Conservation (phyloP, 148 eudicot species). For the Camellia lanceoleosa region DNA sequence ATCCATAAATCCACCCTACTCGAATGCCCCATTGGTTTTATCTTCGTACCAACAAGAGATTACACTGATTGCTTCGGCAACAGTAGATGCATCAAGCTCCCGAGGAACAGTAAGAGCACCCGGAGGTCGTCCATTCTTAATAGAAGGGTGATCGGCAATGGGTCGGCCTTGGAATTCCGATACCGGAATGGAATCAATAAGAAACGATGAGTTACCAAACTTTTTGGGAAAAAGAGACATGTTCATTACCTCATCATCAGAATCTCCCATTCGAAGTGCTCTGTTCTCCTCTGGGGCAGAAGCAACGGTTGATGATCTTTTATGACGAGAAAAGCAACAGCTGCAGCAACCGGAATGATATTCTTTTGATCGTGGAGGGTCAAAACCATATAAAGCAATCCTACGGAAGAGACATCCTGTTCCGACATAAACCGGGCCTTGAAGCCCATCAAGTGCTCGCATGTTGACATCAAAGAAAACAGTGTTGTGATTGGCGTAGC, state of each 20-base stretch:
- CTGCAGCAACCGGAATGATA: constrained; percentile 45
- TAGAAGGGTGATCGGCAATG: constrained; percentile 85
- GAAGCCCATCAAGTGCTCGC: constrained; percentile 94
- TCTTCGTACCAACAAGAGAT: constrained; percentile 95
- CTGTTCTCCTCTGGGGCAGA: constrained; percentile 50
- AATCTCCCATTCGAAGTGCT: constrained; percentile 66
- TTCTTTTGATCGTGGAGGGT: constrained; percentile 80
- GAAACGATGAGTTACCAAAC: constrained; percentile 77
- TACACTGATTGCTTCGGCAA: constrained; percentile 87
- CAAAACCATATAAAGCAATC: constrained; percentile 81
- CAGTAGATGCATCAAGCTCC: constrained; percentile 83
- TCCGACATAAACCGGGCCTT: constrained; percentile 94
- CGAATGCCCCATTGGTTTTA: constrained; percentile 89
- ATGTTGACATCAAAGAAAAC: constrained; percentile 94
- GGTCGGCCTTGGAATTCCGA: constrained; percentile 94
- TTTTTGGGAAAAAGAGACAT: constrained; percentile 58
- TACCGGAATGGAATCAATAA: constrained; percentile 81
- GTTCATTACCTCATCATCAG: constrained; percentile 70
- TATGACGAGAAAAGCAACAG: constrained; percentile 51
- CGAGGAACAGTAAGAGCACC: constrained; percentile 87
- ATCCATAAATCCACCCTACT: constrained; percentile 96
- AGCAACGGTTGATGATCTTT: constrained; percentile 27
- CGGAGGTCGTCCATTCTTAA: constrained; percentile 79
- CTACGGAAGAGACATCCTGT: constrained; percentile 90
- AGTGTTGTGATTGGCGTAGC: constrained; percentile 94